Evolutionary conservation across 1,139 yeast genomes (phyloP), one percentile per base, ranked within the genome.

Genomic region (Pichia sp.): DNA sequence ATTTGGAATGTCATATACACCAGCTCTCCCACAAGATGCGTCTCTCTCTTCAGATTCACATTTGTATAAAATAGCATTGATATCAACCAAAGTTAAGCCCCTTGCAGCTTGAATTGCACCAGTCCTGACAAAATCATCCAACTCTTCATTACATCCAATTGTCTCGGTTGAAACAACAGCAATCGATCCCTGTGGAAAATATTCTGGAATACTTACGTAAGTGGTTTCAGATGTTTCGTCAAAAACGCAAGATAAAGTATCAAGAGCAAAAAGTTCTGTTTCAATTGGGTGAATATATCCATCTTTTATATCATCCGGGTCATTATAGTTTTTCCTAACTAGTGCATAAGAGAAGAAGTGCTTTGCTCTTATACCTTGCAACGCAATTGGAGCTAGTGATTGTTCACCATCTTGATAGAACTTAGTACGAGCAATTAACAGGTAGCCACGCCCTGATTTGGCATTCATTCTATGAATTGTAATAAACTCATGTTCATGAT

Each of bases 11-110:
- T 63, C 60, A 61, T 91, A 91, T 0, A 75, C 75, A 5, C 96
- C 95, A 40, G 71, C 81, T 8, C 60, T 52, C 4, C 95, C 95
- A 20, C 62, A 70, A 52, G 91, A 78, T 12, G 77, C 74, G 57
- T 88, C 96, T 19, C 88, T 68, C 61, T 91, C 98, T 61, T 91
- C 98, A 10, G 81, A 74, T 42, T 86, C 95, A 55, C 93, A 81
- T 39, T 78, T 73, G 65, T 81, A 91, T 34, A 91, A 64, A 12
- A 86, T 60, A 2, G 78, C 77, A 58, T 89, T 89, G 55, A 91
- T 68, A 48, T 86, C 95, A 47, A 77, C 69, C 49, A 88, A 66
- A 40, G 69, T 67, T 42, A 88, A 65, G 12, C 72, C 70, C 15
- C 63, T 46, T 0, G 93, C 77, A 0, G 95, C 93, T 45, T 76